phyloP scores from a whole-genome alignment of 2,329 filamentous ascomycete genomes.

The Fusarium proliferatum region DNA sequence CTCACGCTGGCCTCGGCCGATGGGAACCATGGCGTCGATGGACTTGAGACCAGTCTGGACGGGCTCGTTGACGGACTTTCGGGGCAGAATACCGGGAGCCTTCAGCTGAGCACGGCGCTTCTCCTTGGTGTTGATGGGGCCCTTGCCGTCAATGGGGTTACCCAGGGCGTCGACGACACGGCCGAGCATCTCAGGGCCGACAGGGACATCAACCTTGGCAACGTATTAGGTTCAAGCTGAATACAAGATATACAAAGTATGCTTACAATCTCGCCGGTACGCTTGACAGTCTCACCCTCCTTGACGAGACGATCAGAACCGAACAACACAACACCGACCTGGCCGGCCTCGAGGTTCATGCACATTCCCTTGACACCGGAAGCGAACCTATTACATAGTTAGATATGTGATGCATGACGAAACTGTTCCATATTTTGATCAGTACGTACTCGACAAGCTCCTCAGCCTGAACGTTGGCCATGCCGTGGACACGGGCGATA shows the following conservation, averaged over 20 bases:
- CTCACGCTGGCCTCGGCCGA: constrained; percentile 99
- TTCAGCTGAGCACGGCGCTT: constrained; percentile 98
- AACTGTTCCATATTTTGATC: constrained; percentile 15
- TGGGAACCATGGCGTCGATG: constrained; percentile 99
- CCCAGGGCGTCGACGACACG: constrained; percentile 99
- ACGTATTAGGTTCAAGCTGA: constrained; percentile 39
- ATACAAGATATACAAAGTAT: constrained; percentile 4
- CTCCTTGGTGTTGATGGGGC: constrained; percentile 91
- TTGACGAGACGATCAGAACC: constrained; percentile 99
- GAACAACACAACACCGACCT: constrained; percentile 99
- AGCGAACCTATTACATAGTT: constrained; percentile 78
- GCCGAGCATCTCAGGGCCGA: constrained; percentile 91
- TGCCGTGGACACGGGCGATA: constrained; percentile 99
- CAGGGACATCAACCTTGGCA: constrained; percentile 91
- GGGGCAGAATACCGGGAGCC: constrained; percentile 97
- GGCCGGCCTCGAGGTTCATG: constrained; percentile 99
- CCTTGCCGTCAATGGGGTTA: constrained; percentile 99
- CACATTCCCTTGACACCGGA: constrained; percentile 99
- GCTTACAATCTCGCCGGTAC: constrained; percentile 98
- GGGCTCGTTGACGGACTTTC: constrained; percentile 96
- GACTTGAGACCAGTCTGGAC: constrained; percentile 99
- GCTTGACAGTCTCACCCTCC: constrained; percentile 99
- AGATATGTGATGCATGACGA: constrained; percentile 24
- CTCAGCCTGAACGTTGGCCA: constrained; percentile 99
- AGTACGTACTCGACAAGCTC: constrained; percentile 97